phyloP scores from a whole-genome alignment of 345 rosid genomes.

The Cardiospermum halicacabum region DNA sequence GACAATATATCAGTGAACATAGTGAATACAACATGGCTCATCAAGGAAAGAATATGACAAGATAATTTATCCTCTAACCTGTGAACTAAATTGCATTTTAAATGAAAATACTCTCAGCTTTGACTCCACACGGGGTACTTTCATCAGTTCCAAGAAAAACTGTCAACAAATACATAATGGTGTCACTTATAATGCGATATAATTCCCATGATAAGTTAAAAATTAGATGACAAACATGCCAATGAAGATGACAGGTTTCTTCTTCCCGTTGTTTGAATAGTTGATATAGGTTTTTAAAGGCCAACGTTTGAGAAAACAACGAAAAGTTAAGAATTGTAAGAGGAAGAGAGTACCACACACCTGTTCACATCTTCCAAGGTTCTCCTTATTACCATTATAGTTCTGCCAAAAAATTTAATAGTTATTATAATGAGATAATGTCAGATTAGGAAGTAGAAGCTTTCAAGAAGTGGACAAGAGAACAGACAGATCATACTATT shows the following conservation, averaged over 20 bases:
- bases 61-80: constrained; percentile 39
- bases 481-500: neutral
- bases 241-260: neutral
- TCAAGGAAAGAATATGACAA: constrained; percentile 11
- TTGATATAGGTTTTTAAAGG: neutral
- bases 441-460: neutral
- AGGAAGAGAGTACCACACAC: constrained; percentile 29
- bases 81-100: constrained; percentile 64
- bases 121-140: constrained; percentile 77
- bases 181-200: constrained; percentile 5
- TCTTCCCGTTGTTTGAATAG: neutral
- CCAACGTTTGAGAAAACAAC: neutral
- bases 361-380: constrained; percentile 82
- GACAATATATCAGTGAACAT: constrained; percentile 3
- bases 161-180: constrained; percentile 27
- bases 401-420: constrained; percentile 31
- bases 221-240: neutral
- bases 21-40: constrained; percentile 18
- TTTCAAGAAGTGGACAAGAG: neutral
- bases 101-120: constrained; percentile 78
- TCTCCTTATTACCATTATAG: constrained; percentile 55
- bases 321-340: constrained; percentile 4
- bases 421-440: neutral
- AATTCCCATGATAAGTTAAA: neutral
- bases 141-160: constrained; percentile 79